Evolutionary conservation across 2,329 filamentous ascomycete genomes (phyloP).

Genomic region (Cladosporium sp.): DNA sequence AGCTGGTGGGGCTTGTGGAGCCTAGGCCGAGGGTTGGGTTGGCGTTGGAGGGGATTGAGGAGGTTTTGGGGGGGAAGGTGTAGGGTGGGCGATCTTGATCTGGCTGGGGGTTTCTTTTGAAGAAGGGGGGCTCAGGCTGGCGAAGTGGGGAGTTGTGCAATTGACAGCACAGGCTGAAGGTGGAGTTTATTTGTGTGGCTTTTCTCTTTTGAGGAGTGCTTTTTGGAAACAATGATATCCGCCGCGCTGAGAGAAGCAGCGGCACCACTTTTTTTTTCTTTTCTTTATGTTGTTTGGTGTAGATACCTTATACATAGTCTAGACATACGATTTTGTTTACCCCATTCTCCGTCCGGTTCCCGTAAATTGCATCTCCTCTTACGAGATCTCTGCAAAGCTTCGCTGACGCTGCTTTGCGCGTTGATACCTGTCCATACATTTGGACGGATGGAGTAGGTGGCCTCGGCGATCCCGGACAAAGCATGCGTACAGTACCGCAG

Average conservation of each 20-base stretch:
- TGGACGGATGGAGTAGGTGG: slow-evolving; percentile 57
- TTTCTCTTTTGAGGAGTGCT: neutral
- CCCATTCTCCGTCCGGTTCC: too few relatives aligned
- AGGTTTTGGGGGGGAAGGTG: slow-evolving; percentile 34
- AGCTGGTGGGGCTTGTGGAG: slow-evolving; percentile 34
- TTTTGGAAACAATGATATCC: slow-evolving; percentile 14
- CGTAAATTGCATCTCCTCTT: neutral
- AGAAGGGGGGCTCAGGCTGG: neutral
- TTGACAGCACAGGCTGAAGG: neutral
- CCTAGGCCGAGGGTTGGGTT: slow-evolving; percentile 33
- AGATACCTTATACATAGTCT: neutral
- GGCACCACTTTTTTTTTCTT: neutral
- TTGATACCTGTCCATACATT: slow-evolving; percentile 26
- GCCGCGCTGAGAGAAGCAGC: neutral
- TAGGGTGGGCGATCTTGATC: slow-evolving; percentile 2
- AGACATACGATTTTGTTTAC: neutral
- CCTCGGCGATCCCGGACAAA: slow-evolving; percentile 62
- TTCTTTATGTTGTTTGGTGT: neutral
- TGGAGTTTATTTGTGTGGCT: neutral
- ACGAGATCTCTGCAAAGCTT: neutral
- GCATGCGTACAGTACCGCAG: slow-evolving; percentile 55
- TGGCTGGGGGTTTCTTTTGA: neutral
- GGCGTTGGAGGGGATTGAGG: slow-evolving; percentile 37
- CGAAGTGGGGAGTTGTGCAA: neutral
- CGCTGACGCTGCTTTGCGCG: neutral